Evolutionary conservation across 208 protist species (phyloP).

Genomic region (Crithidia mellificae): DNA sequence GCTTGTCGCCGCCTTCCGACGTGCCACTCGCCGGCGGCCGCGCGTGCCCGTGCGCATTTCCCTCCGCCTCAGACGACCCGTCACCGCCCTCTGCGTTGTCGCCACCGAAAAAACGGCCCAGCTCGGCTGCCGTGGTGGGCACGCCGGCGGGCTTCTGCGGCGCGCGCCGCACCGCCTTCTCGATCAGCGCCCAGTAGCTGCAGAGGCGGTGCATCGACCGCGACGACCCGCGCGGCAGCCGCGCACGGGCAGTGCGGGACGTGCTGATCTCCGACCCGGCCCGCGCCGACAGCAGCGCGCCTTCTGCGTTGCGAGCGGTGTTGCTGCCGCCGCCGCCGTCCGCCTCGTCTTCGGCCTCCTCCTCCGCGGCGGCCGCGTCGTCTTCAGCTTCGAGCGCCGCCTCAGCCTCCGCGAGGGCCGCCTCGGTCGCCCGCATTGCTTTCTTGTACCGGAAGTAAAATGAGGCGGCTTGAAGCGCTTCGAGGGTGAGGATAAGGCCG

Average conservation of each 20-base stretch:
- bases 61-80: not conserved
- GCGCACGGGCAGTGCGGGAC: not conserved
- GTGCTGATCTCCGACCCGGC: conserved; percentile 6
- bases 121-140: conserved; percentile 18
- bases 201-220: conserved; percentile 30
- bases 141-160: conserved; percentile 27
- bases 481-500: conserved; percentile 15
- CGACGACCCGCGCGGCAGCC: conserved; percentile 23
- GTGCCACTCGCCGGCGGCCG: conserved; percentile 4
- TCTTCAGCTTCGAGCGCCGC: not conserved
- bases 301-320: not conserved
- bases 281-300: not conserved
- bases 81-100: not conserved
- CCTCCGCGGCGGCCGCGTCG: conserved; percentile 14
- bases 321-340: not conserved
- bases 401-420: conserved; percentile 4
- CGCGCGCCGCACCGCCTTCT: conserved; percentile 29
- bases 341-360: not conserved
- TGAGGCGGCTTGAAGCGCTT: conserved; percentile 20
- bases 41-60: not conserved
- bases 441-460: conserved; percentile 24
- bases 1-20: not conserved
- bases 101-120: conserved; percentile 18
- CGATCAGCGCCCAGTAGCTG: conserved; percentile 42
- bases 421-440: conserved; percentile 7